Evolutionary conservation across 805 yeast species (phyloP).

Genomic region (Cyberlindnera meyerae): DNA sequence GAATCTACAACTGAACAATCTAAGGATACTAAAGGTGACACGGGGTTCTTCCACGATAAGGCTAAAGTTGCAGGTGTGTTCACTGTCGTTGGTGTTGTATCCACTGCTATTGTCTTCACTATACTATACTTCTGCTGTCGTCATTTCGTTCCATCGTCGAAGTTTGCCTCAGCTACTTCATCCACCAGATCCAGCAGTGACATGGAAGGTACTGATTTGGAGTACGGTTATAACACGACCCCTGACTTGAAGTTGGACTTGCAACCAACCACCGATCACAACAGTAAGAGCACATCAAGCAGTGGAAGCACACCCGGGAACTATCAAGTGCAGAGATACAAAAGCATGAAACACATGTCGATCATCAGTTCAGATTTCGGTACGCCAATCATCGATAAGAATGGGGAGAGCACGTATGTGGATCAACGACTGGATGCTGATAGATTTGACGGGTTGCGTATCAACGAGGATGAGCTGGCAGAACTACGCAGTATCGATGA

Average conservation of each 20-base stretch:
- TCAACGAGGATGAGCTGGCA: conserved; percentile 35
- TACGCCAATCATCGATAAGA: conserved; percentile 15
- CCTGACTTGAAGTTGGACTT: not conserved
- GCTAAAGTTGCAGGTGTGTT: conserved; percentile 83
- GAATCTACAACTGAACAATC: no score
- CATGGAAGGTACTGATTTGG: conserved; percentile 13
- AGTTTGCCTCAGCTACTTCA: no score
- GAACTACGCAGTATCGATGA: conserved; percentile 44
- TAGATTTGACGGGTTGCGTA: conserved; percentile 31
- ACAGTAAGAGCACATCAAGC: no score
- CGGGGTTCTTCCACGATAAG: conserved; percentile 48
- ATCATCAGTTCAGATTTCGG: conserved; percentile 13
- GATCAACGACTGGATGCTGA: conserved; percentile 61
- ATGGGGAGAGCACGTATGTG: conserved; percentile 29
- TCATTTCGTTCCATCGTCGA: no score
- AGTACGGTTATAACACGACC: conserved; percentile 10
- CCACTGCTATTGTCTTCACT: conserved; percentile 37
- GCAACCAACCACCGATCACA: not conserved
- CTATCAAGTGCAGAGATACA: no score
- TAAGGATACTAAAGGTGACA: no score
- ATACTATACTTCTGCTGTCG: conserved; percentile 40
- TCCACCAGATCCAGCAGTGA: no score
- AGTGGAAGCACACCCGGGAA: no score
- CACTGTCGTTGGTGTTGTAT: conserved; percentile 66
- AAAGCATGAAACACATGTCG: conserved; percentile 4